These are phyloP conservation scores for Vitis hybrid DNA, from an alignment of 177 flowering plant genomes.

Conservation along the genomic window DNA sequence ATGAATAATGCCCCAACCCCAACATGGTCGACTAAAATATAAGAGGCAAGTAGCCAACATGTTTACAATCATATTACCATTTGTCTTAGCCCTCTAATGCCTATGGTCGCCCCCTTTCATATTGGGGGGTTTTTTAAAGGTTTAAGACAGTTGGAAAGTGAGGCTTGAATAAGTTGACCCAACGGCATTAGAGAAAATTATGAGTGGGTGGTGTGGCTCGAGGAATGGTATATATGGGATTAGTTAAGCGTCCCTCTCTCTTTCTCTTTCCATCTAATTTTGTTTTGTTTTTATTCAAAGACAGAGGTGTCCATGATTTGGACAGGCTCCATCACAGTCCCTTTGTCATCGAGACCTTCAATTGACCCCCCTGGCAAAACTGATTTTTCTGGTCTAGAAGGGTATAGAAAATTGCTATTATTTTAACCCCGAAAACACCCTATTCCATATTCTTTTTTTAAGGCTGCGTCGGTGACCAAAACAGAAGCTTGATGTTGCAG, in stretches of 20 bases:
- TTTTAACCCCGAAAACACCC: not conserved
- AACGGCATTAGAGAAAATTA: not conserved
- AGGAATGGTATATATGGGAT: conserved; percentile 15
- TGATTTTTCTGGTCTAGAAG: not conserved
- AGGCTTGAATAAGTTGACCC: conserved; percentile 20
- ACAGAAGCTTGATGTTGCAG: no score
- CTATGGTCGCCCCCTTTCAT: conserved; percentile 3
- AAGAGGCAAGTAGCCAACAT: conserved; percentile 33
- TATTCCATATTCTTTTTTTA: not conserved
- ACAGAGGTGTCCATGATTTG: conserved; percentile 16
- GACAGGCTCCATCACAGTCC: conserved; percentile 12
- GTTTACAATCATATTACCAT: conserved; percentile 20
- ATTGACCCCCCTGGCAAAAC: not conserved
- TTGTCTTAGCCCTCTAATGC: conserved; percentile 20
- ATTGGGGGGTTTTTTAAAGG: conserved; percentile 8
- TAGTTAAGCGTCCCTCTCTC: not conserved
- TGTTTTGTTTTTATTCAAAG: not conserved
- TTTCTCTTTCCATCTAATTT: not conserved
- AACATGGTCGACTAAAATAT: not conserved
- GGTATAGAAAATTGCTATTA: not conserved
- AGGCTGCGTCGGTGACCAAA: not conserved
- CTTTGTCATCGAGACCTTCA: conserved; percentile 15
- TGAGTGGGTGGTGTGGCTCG: conserved; percentile 36
- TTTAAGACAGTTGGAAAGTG: conserved; percentile 21
- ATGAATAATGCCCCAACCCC: not conserved